A percentile compares a stretch with the other conserved stretches of the same genome.
Conservation (phyloP, 768 basidiomycete genomes). For the Psilocybe sp. region DNA sequence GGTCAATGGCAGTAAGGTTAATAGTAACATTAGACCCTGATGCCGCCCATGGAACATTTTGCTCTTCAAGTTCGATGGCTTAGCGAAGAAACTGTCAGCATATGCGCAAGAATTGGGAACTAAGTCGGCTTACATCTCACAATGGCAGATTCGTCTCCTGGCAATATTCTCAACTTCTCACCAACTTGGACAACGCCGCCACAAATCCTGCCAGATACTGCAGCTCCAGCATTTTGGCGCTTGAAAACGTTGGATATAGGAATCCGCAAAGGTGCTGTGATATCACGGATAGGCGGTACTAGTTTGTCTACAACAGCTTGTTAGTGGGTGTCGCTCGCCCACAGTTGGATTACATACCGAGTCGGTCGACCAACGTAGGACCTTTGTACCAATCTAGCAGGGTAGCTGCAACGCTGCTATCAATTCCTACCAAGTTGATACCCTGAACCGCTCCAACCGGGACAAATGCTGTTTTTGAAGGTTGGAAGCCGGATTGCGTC, state of each 20-base stretch:
- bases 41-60: constrained; percentile 78
- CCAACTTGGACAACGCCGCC: constrained; percentile 92
- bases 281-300: constrained; percentile 78
- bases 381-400: constrained; percentile 81
- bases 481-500: constrained; percentile 80
- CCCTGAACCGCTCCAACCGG: constrained; percentile 92
- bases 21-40: constrained; percentile 90
- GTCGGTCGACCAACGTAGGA: constrained; percentile 75
- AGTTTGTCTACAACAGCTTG: constrained; percentile 49
- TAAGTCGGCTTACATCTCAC: constrained; percentile 55
- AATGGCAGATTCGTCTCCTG: constrained; percentile 86
- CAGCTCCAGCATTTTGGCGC: constrained; percentile 74
- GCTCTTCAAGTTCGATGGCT: constrained; percentile 88
- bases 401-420: constrained; percentile 40
- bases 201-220: constrained; percentile 80
- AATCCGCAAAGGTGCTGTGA: constrained; percentile 73
- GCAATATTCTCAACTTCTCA: constrained; percentile 80
- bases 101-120: not conserved
- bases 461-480: constrained; percentile 76
- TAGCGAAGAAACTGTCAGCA: constrained; percentile 1
- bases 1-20: constrained; percentile 80
- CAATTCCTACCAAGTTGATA: constrained; percentile 66
- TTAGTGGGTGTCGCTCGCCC: not conserved
- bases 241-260: constrained; percentile 97
- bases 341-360: constrained; percentile 50